Evolutionary conservation across 2,329 filamentous ascomycete species (phyloP), one percentile per base, ranked within the genome.

Genomic region (Eurotiales sp.): DNA sequence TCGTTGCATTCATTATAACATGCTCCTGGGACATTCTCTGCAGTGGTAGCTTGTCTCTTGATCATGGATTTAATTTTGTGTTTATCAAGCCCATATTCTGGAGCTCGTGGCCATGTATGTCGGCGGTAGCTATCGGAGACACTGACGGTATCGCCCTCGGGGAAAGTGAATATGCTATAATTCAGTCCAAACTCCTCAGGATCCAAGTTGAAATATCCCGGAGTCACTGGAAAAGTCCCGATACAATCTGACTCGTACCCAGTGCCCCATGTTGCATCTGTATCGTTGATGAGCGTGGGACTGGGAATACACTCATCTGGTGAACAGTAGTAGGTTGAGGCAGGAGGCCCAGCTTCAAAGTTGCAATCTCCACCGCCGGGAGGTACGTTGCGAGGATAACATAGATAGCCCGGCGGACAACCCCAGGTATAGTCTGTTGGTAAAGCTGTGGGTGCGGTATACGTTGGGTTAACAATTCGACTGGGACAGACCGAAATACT

Each of bases 151-250:
- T 29, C 14, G 4, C 44, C 50, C 36, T 39, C 21, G 7, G 58
- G 57, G 23, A 74, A 68, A 22, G 74, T 72, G 52, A 86, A 87
- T 15, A 87, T 83, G 34, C 49, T 51, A 53, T 81, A 84, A 45
- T 74, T 78, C 14, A 88, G 70, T 4, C 84, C 84, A 52, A 88
- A 88, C 0, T 74, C 74, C 1, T 72, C 64, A 0, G 85, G 81
- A 50, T 83, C 73, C n/a, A 88, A 73, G 53, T 87, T 78, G 68
- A 83, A 88, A 62, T 86, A 87, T 3, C 77, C 80, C 0, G 73
- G 62, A 0, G 71, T 73, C 1, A 77, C 73, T 2, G 77, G 77
- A 55, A 77, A 84, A 60, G 79, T 82, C 11, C 54, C 53, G 19
- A 54, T 52, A 19, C 59, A 36, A 32, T 61, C 56, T 17, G 60